phyloP scores from a whole-genome alignment of 495 filamentous ascomycete genomes.

The Lophiotrema nucula region DNA sequence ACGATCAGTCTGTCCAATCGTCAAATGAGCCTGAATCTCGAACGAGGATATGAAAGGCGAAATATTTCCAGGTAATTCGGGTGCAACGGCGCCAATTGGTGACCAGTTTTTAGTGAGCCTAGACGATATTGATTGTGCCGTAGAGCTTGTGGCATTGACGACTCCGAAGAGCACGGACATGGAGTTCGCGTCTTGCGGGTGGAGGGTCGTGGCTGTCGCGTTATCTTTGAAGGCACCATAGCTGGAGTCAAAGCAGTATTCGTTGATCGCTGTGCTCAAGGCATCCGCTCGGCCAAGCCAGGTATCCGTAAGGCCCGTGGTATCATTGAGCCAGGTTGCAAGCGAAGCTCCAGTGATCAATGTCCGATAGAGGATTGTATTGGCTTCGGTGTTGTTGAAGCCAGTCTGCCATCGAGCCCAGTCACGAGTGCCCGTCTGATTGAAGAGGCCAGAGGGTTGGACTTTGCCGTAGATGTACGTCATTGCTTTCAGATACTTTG shows the following conservation, averaged over 20 bases:
- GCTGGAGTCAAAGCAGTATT: conserved; percentile 51
- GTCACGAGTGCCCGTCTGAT: conserved; percentile 56
- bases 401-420: conserved; percentile 58
- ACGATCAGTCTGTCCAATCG: conserved; percentile 30
- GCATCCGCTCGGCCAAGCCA: conserved; percentile 46
- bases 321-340: conserved; percentile 51
- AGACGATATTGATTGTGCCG: conserved; percentile 31
- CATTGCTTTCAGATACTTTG: conserved; percentile 54
- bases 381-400: conserved; percentile 54
- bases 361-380: conserved; percentile 58
- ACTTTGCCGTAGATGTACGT: conserved; percentile 54
- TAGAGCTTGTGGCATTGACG: conserved; percentile 12
- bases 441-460: conserved; percentile 51
- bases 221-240: conserved; percentile 60
- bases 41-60: conserved; percentile 41
- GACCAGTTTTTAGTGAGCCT: conserved; percentile 38
- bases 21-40: conserved; percentile 39
- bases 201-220: conserved; percentile 47
- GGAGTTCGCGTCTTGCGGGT: conserved; percentile 35
- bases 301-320: conserved; percentile 43
- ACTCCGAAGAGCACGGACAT: conserved; percentile 37
- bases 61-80: conserved; percentile 39
- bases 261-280: conserved; percentile 47
- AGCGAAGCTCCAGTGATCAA: conserved; percentile 51
- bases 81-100: conserved; percentile 37